Percentiles rank a stretch among this genome's conserved stretches.
These are phyloP conservation scores for Ceratocystis eucalypticola DNA, from an alignment of 2,329 filamentous ascomycete genomes.

Conservation along the genomic window DNA sequence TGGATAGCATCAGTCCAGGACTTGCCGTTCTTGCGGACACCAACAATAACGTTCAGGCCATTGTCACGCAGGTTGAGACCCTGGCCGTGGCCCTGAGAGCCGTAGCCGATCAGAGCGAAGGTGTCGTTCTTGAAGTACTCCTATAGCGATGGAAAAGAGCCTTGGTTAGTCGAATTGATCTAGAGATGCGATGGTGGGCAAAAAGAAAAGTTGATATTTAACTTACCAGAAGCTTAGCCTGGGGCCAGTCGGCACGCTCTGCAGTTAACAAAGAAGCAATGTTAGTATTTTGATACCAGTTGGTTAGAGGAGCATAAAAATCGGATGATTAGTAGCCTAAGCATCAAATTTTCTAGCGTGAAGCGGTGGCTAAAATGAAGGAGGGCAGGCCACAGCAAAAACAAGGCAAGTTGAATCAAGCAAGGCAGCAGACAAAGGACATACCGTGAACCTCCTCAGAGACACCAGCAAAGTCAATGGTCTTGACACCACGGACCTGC, in stretches of 20 bases:
- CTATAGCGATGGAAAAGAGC: conserved; percentile 31
- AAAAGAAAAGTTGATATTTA: conserved; percentile 20
- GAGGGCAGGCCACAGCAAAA: not conserved
- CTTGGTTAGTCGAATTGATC: conserved; percentile 6
- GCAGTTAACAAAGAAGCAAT: conserved; percentile 20
- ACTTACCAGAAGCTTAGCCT: conserved; percentile 91
- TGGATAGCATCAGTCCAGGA: conserved; percentile 96
- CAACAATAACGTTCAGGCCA: conserved; percentile 96
- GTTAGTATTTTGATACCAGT: conserved; percentile 9
- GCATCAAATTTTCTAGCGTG: conserved; percentile 6
- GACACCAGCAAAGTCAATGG: conserved; percentile 91
- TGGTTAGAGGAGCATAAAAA: not conserved
- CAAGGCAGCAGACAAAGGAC: conserved; percentile 24
- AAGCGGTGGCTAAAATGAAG: not conserved
- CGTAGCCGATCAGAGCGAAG: conserved; percentile 96
- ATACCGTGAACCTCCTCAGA: conserved; percentile 91
- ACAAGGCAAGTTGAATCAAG: not conserved
- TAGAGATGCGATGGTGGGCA: not conserved
- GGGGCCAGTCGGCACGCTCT: conserved; percentile 98
- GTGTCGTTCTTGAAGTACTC: conserved; percentile 99
- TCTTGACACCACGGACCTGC: conserved; percentile 86
- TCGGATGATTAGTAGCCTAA: not conserved
- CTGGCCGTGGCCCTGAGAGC: conserved; percentile 94
- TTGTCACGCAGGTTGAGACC: conserved; percentile 99
- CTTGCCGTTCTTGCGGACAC: conserved; percentile 94